These are phyloP conservation scores for Nitzschia sp. DNA, from an alignment of 108 stramenopile species.

Conservation along the genomic window DNA sequence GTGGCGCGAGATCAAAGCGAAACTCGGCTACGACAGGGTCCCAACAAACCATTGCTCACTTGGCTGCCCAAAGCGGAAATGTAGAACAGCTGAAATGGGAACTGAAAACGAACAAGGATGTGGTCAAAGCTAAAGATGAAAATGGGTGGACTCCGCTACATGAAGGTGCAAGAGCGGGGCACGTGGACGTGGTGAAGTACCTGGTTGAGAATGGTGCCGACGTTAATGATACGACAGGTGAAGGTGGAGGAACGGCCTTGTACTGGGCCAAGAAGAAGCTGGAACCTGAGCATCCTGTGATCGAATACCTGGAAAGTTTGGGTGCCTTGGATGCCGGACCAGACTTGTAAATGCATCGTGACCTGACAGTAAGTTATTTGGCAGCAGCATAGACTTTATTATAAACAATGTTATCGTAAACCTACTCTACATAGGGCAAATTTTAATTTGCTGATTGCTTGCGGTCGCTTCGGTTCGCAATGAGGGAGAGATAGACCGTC, in stretches of 20 bases:
- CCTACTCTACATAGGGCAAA: not conserved
- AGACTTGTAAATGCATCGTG: conserved; percentile 67
- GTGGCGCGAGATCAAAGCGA: conserved; percentile 14
- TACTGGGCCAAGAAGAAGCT: conserved; percentile 61
- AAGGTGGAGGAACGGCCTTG: conserved; percentile 62
- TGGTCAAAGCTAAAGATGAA: conserved; percentile 66
- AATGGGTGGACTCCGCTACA: conserved; percentile 85
- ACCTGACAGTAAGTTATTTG: no score
- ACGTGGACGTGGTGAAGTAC: conserved; percentile 68
- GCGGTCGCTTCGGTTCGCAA: conserved; percentile 53
- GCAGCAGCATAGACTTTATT: no score
- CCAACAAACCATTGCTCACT: conserved; percentile 56
- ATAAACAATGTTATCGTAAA: no score
- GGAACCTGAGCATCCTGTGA: conserved; percentile 68
- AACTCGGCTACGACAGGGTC: conserved; percentile 58
- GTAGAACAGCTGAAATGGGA: conserved; percentile 40
- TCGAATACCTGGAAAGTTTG: conserved; percentile 56
- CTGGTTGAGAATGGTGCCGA: conserved; percentile 76
- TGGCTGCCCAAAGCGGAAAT: conserved; percentile 67
- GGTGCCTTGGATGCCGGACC: conserved; percentile 79
- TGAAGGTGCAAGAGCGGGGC: conserved; percentile 78
- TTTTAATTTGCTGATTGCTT: not conserved
- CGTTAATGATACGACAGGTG: conserved; percentile 59
- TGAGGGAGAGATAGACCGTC: conserved; percentile 83
- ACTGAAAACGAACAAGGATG: conserved; percentile 49